phyloP scores from a whole-genome alignment of 306 rosid species.

The Cucurbita argyrosperma region DNA sequence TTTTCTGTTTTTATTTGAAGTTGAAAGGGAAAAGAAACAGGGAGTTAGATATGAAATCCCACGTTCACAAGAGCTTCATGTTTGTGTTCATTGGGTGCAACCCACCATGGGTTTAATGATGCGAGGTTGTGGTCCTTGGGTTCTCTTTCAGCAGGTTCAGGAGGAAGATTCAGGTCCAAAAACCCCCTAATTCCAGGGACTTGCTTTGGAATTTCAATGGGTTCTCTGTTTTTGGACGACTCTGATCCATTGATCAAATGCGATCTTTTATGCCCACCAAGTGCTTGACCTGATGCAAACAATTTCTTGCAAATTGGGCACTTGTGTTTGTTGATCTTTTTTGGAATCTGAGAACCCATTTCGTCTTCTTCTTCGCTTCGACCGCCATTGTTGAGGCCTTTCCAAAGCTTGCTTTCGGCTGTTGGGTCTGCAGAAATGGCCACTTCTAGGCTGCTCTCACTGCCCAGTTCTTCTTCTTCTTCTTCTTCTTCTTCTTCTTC shows the following conservation, averaged over 20 bases:
- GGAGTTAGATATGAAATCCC: conserved; percentile 8
- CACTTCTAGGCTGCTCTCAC: conserved; percentile 3
- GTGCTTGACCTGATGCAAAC: conserved; percentile 13
- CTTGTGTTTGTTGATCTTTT: background rate
- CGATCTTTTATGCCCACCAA: conserved; percentile 15
- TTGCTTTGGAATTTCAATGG: background rate
- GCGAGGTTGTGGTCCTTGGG: conserved; percentile 9
- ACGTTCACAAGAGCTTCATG: conserved; percentile 13
- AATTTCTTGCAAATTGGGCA: conserved; percentile 12
- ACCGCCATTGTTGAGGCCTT: background rate
- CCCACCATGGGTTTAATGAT: conserved; percentile 30
- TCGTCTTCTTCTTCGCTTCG: background rate
- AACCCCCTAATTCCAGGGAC: conserved; percentile 4
- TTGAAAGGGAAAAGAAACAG: background rate
- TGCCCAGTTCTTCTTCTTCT: background rate
- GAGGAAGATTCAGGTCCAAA: conserved; percentile 14
- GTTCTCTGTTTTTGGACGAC: background rate
- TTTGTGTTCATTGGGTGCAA: conserved; percentile 13
- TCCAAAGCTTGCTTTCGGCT: background rate
- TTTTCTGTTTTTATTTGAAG: conserved; percentile 9
- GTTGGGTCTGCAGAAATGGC: background rate
- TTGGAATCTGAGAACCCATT: background rate
- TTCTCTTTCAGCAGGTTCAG: conserved; percentile 21
- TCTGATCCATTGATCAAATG: conserved; percentile 7
- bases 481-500: background rate